phyloP scores from a whole-genome alignment of 768 basidiomycete genomes.

The Trametes punicea region DNA sequence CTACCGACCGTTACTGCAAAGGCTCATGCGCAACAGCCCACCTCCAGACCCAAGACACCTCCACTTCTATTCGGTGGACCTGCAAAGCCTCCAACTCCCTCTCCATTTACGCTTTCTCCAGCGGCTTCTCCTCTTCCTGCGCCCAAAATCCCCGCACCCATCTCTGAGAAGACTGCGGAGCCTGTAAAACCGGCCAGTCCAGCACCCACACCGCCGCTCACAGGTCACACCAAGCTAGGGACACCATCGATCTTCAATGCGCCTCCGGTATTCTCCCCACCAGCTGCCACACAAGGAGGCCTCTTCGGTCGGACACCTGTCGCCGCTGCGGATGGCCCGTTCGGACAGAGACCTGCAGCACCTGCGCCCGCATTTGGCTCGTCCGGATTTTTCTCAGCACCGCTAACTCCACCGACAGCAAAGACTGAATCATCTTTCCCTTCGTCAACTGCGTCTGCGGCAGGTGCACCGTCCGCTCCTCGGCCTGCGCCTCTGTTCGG shows the following conservation, averaged over 20 bases:
- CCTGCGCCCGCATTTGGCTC: background rate
- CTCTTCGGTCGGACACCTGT: slow-evolving; percentile 9
- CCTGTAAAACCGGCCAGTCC: background rate
- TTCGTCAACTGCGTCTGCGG: background rate
- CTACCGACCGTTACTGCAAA: background rate
- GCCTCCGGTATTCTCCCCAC: slow-evolving; percentile 4
- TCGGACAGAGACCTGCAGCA: slow-evolving; percentile 8
- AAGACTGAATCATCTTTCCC: background rate
- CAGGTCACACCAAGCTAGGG: background rate
- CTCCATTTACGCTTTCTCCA: background rate
- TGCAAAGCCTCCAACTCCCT: slow-evolving; percentile 9
- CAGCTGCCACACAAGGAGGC: background rate
- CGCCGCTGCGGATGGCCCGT: slow-evolving; percentile 8
- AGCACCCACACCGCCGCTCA: background rate
- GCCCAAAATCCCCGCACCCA: background rate
- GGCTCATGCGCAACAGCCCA: slow-evolving; percentile 19
- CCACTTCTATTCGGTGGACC: slow-evolving; percentile 33
- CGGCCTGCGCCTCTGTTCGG: background rate
- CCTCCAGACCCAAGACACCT: slow-evolving; percentile 47
- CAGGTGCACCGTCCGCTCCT: background rate
- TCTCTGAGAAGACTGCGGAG: background rate
- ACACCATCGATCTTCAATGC: slow-evolving; percentile 5
- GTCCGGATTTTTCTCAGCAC: background rate
- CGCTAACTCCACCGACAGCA: background rate
- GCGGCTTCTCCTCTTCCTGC: background rate